Conservation (phyloP, 1,284 basidiomycete species). For the Pseudomicrostroma phylloplanum region DNA sequence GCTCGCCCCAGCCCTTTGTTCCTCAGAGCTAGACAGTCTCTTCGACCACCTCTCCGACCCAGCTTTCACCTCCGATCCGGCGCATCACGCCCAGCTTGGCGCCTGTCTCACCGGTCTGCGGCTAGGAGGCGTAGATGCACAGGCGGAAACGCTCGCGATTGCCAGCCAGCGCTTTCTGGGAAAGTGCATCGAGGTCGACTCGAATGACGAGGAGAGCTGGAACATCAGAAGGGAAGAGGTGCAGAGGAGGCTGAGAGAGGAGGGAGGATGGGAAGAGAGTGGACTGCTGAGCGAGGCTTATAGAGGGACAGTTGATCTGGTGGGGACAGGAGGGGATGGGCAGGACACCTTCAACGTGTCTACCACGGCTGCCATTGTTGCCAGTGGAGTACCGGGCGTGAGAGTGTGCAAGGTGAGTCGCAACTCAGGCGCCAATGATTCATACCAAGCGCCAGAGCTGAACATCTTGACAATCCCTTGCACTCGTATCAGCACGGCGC, state of each 20-base stretch:
- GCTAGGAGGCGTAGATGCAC: constrained; percentile 34
- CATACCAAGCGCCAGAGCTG: constrained; percentile 85
- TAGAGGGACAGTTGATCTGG: constrained; percentile 50
- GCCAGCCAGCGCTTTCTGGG: constrained; percentile 37
- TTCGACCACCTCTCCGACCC: constrained; percentile 43
- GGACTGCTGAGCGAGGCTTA: constrained; percentile 21
- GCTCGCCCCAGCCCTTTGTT: constrained; percentile 17
- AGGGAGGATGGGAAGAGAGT: constrained; percentile 6
- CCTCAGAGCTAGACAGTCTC: constrained; percentile 28
- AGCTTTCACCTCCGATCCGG: constrained; percentile 38
- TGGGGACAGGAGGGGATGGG: constrained; percentile 87
- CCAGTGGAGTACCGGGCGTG: constrained; percentile 79
- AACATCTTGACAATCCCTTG: constrained; percentile 71
- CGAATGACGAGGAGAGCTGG: background rate
- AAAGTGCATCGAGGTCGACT: constrained; percentile 24
- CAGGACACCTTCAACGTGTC: constrained; percentile 97
- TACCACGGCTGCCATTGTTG: constrained; percentile 87
- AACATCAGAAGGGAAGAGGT: background rate
- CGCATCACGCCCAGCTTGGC: constrained; percentile 44
- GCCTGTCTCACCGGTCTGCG: constrained; percentile 42
- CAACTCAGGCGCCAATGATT: constrained; percentile 84
- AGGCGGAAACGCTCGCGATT: constrained; percentile 31
- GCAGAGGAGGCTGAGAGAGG: constrained; percentile 1
- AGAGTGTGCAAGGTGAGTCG: constrained; percentile 92
- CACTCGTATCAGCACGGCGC: constrained; percentile 75